Evolutionary conservation across 805 yeast genomes (phyloP), one percentile per base, ranked within the genome.

Genomic region (Candida ortonii): DNA sequence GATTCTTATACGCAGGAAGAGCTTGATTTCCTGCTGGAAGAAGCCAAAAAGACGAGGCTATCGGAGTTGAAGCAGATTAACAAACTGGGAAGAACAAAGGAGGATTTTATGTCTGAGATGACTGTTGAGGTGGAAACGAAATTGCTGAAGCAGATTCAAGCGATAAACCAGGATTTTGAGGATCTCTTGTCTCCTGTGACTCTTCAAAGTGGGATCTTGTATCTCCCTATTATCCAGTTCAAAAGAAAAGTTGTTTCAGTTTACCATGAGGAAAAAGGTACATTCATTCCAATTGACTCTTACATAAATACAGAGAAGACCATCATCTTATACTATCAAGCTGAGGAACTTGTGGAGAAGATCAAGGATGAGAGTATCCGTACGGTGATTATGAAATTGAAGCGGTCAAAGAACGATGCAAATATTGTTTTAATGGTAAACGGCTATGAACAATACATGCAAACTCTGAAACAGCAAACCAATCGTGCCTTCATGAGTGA

Each of bases 61-160:
- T 36, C 42, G 17, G 28, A 35, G 13, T 35, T 61, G 19, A 53
- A 49, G 20, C 47, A 51, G 27, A 49, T 57, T 1, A 74, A 73
- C 43, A 67, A 61, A 36, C 45, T 50, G 1, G 54, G 47, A 3
- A 54, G 77, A 32, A 57, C 68, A 15, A 76, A 71, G 47, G 76
- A 67, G 6, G 80, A 75, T 22, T 56, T 78, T 4, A 50, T 76
- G 18, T 43, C 59, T 2, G 77, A 74, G 38, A 75, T 81, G 68
- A 59, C 64, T 4, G 39, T 79, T 0, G 62, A 62, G 11, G 48
- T 74, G 13, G 67, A 80, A 1, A 29, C 34, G 7, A 33, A 28
- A 5, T 33, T 67, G 7, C 34, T 59, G 16, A 47, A 55, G 0
- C 28, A 33, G 5, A 52, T 75, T 15, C 49, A 59, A 16, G 52